phyloP scores from a whole-genome alignment of 331 rosid genomes.

The Quercus phellos region DNA sequence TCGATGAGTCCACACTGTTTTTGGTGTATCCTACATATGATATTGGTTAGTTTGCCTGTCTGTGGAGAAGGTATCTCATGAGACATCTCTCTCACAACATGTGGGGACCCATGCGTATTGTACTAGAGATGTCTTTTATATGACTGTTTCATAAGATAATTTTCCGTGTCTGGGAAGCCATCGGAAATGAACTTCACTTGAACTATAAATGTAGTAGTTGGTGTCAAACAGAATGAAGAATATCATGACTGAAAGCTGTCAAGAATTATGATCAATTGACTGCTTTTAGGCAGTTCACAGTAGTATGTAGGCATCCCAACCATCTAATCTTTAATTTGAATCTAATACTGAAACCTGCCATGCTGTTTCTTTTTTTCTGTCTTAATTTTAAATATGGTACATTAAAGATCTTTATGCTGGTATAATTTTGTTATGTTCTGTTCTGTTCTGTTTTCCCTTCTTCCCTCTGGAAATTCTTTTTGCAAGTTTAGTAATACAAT shows the following conservation, averaged over 20 bases:
- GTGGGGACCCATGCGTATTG: too few relatives aligned
- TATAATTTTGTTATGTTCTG: not conserved
- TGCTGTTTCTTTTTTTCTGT: not conserved
- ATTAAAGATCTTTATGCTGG: not conserved
- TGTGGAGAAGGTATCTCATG: not conserved
- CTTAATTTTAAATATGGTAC: not conserved
- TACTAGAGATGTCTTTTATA: too few relatives aligned
- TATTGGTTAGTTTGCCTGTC: not conserved
- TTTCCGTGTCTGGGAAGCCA: not conserved
- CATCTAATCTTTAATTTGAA: not conserved
- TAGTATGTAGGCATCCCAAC: not conserved
- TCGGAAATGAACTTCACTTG: not conserved
- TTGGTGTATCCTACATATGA: not conserved
- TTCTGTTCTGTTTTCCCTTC: not conserved
- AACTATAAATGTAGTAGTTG: not conserved
- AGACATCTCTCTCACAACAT: too few relatives aligned
- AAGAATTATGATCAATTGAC: not conserved
- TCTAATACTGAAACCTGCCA: not conserved
- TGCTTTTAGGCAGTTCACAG: not conserved
- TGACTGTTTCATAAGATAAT: too few relatives aligned
- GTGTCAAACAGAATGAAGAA: not conserved
- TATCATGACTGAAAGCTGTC: not conserved
- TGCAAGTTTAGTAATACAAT: not conserved
- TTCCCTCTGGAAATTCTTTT: not conserved
- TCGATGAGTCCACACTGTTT: not conserved